phyloP scores from a whole-genome alignment of 1,139 yeast species.

The Suzukiozyma palmioleophila region DNA sequence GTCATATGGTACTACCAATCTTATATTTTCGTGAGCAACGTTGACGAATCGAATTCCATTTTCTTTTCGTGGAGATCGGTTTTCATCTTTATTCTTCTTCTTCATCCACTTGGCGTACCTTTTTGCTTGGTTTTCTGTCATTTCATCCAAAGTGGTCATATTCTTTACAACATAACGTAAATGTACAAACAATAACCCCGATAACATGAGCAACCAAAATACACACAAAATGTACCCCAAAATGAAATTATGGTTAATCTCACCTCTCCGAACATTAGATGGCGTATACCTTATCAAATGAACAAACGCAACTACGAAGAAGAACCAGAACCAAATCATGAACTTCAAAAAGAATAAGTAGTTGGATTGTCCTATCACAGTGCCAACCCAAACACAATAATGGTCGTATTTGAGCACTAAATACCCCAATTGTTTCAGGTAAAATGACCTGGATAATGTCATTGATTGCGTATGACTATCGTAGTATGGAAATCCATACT shows the following conservation, averaged over 20 bases:
- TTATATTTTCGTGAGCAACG: conserved; percentile 16
- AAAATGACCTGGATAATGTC: conserved; percentile 52
- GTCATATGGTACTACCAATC: conserved; percentile 29
- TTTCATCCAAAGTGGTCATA: conserved; percentile 42
- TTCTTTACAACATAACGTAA: conserved; percentile 36
- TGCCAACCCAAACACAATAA: conserved; percentile 61
- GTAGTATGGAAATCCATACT: conserved; percentile 58
- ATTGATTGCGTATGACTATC: conserved; percentile 52
- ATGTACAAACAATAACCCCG: conserved; percentile 33
- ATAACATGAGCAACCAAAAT: conserved; percentile 40
- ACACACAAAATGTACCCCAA: conserved; percentile 35
- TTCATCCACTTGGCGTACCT: conserved; percentile 19
- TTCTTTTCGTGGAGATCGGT: conserved; percentile 23
- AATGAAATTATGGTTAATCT: conserved; percentile 44
- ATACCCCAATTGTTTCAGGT: conserved; percentile 39
- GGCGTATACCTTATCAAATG: conserved; percentile 26
- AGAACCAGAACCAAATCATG: conserved; percentile 27
- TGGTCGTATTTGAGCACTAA: conserved; percentile 65
- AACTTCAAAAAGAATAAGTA: conserved; percentile 51
- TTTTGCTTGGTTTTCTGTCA: conserved; percentile 22
- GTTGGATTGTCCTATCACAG: conserved; percentile 53
- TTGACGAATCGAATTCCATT: conserved; percentile 31
- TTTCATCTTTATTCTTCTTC: conserved; percentile 9
- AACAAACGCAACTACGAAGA: conserved; percentile 25
- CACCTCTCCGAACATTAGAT: conserved; percentile 16